Evolutionary conservation across 176 grass and related monocot species (phyloP).

Genomic region (Musa acuminata): DNA sequence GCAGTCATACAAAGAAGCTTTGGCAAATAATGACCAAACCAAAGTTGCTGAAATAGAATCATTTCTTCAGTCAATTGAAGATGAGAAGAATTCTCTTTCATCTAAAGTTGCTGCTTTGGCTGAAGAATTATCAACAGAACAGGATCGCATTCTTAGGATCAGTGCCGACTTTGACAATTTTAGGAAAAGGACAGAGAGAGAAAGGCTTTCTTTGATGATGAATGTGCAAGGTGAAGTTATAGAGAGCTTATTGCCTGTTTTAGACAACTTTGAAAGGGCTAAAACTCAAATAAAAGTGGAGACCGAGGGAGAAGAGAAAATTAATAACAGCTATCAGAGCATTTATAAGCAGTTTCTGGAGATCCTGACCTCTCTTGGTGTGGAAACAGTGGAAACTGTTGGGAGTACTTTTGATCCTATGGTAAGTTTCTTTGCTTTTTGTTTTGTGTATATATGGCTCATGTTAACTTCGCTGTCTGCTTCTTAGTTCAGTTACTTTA

Average conservation of each 20-base stretch:
- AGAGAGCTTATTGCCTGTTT: constrained; percentile 82
- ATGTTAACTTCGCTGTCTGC: background rate
- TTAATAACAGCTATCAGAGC: constrained; percentile 89
- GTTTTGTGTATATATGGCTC: background rate
- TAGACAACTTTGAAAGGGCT: constrained; percentile 98
- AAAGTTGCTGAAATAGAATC: constrained; percentile 63
- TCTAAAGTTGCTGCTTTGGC: constrained; percentile 44
- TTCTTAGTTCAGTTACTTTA: background rate
- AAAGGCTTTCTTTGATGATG: constrained; percentile 75
- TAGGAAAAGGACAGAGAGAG: constrained; percentile 83
- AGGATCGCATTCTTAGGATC: constrained; percentile 67
- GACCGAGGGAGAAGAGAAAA: constrained; percentile 72
- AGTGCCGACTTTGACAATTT: constrained; percentile 93
- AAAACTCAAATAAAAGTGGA: constrained; percentile 82
- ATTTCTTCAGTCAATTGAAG: constrained; percentile 59
- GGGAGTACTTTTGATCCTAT: constrained; percentile 84
- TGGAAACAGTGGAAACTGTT: constrained; percentile 69
- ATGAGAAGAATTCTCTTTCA: constrained; percentile 56
- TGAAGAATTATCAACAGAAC: constrained; percentile 52
- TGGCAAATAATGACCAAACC: constrained; percentile 41
- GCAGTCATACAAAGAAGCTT: constrained; percentile 72
- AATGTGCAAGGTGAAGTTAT: constrained; percentile 92
- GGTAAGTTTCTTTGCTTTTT: constrained; percentile 40
- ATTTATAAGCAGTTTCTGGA: constrained; percentile 95
- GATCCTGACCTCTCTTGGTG: constrained; percentile 60